phyloP scores from a whole-genome alignment of 768 basidiomycete genomes.

The Mycena floridula region DNA sequence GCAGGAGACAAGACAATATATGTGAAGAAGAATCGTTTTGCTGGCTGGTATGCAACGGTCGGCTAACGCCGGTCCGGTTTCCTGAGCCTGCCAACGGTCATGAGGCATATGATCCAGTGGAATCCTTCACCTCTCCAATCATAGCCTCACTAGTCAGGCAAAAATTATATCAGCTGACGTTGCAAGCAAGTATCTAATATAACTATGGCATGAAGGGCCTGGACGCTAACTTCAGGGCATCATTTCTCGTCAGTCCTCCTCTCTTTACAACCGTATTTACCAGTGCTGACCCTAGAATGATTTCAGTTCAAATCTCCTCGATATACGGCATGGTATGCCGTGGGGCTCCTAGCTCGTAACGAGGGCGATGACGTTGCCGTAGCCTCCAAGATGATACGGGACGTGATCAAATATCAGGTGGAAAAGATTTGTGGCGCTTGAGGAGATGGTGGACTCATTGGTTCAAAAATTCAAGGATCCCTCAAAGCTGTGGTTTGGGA shows the following conservation, averaged over 20 bases:
- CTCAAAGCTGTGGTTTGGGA: slow-evolving; percentile 22
- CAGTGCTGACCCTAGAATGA: background rate
- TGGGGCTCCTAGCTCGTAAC: slow-evolving; percentile 22
- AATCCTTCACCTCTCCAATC: slow-evolving; percentile 20
- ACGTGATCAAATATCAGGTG: slow-evolving; percentile 12
- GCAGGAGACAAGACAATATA: too few relatives aligned
- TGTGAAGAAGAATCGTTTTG: too few relatives aligned
- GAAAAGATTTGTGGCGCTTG: background rate
- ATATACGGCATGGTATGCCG: slow-evolving; percentile 26
- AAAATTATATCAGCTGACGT: too few relatives aligned
- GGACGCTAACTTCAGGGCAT: slow-evolving; percentile 18
- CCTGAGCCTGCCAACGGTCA: too few relatives aligned
- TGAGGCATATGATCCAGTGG: too few relatives aligned
- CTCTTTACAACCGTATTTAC: background rate
- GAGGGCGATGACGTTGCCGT: slow-evolving; percentile 14
- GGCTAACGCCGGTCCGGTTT: too few relatives aligned
- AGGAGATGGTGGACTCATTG: background rate
- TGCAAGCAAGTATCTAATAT: too few relatives aligned
- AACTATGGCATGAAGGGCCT: slow-evolving; percentile 18
- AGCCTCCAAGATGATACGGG: slow-evolving; percentile 15
- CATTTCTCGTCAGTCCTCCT: slow-evolving; percentile 16
- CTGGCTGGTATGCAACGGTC: too few relatives aligned
- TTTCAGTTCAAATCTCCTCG: slow-evolving; percentile 20
- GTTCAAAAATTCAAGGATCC: slow-evolving; percentile 17
- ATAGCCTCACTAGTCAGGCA: too few relatives aligned